Conservation (phyloP, 305 asterid species). For the Caryopteris hybrid region DNA sequence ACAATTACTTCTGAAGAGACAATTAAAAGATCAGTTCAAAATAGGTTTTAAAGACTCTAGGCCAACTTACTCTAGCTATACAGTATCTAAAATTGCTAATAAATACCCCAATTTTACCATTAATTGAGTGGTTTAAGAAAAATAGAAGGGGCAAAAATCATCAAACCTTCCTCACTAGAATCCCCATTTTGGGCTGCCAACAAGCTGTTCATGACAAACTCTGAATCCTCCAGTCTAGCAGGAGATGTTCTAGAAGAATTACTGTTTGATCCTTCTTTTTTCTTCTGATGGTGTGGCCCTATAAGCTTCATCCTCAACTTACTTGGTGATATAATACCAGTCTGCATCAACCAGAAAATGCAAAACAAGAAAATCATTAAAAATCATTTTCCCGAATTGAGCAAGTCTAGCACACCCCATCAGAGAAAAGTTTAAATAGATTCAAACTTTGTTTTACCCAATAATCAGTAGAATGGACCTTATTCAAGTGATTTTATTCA, state of each 20-base stretch:
- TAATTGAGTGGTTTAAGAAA: not conserved
- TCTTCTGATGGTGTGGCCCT: slow-evolving; percentile 59
- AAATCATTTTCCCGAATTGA: slow-evolving; percentile 2
- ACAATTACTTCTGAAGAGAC: slow-evolving; percentile 9
- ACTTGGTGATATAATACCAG: slow-evolving; percentile 86
- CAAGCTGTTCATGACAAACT: slow-evolving; percentile 74
- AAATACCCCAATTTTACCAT: not conserved
- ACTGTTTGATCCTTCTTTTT: slow-evolving; percentile 70
- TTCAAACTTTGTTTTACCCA: not conserved
- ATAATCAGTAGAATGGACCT: not conserved
- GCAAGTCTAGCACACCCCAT: slow-evolving; percentile 11
- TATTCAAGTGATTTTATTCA: not conserved
- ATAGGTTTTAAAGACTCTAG: not conserved
- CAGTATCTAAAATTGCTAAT: not conserved
- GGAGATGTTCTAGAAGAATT: slow-evolving; percentile 96
- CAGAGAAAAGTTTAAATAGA: not conserved
- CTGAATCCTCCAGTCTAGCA: slow-evolving; percentile 67
- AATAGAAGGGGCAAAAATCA: not conserved
- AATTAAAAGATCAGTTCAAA: slow-evolving; percentile 12
- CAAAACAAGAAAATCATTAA: not conserved
- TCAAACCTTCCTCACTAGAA: slow-evolving; percentile 55
- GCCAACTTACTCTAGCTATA: slow-evolving; percentile 1
- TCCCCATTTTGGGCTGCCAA: slow-evolving; percentile 56
- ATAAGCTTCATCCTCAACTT: slow-evolving; percentile 88
- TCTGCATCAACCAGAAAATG: slow-evolving; percentile 37